Conservation (phyloP, 106 monocot species). For the Phalaenopsis aphrodite region DNA sequence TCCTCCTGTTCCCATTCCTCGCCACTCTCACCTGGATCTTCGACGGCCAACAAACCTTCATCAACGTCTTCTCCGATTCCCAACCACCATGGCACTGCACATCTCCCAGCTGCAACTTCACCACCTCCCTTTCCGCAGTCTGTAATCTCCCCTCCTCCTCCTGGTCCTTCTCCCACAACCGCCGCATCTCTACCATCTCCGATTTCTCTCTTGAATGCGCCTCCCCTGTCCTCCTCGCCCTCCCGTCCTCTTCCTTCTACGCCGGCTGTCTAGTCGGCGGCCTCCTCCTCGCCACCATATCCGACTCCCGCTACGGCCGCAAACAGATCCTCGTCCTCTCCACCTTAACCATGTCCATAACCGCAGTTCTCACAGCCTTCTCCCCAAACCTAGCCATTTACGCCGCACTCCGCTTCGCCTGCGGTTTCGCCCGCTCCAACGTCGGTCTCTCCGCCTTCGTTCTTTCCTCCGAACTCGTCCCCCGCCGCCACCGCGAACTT, state of each 20-base stretch:
- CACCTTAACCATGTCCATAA: slow-evolving; percentile 16
- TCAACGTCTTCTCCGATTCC: slow-evolving; percentile 30
- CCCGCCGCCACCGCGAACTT: slow-evolving; percentile 4
- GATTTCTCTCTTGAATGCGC: slow-evolving; percentile 20
- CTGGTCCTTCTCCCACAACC: slow-evolving; percentile 10
- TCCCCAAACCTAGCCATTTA: slow-evolving; percentile 20
- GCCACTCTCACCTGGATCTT: slow-evolving; percentile 22
- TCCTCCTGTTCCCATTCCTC: slow-evolving; percentile 18
- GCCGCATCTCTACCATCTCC: slow-evolving; percentile 13
- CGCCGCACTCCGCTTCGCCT: slow-evolving; percentile 7
- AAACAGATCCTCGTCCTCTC: slow-evolving; percentile 23
- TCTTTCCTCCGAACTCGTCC: slow-evolving; percentile 18
- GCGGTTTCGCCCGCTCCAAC: slow-evolving; percentile 18
- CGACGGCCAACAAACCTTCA: slow-evolving; percentile 34
- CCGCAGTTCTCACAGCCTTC: slow-evolving; percentile 2
- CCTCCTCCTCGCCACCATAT: slow-evolving; percentile 15
- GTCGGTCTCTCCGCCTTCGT: slow-evolving; percentile 17
- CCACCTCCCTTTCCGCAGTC: neutral
- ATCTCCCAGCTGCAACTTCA: neutral
- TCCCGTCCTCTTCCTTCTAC: slow-evolving; percentile 23
- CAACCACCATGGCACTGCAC: slow-evolving; percentile 23
- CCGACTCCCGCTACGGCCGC: slow-evolving; percentile 25
- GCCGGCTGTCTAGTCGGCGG: slow-evolving; percentile 25
- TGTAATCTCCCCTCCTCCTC: slow-evolving; percentile 5
- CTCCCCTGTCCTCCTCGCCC: neutral